phyloP scores from a whole-genome alignment of 495 filamentous ascomycete genomes.

The Hypoxylon perforatum region DNA sequence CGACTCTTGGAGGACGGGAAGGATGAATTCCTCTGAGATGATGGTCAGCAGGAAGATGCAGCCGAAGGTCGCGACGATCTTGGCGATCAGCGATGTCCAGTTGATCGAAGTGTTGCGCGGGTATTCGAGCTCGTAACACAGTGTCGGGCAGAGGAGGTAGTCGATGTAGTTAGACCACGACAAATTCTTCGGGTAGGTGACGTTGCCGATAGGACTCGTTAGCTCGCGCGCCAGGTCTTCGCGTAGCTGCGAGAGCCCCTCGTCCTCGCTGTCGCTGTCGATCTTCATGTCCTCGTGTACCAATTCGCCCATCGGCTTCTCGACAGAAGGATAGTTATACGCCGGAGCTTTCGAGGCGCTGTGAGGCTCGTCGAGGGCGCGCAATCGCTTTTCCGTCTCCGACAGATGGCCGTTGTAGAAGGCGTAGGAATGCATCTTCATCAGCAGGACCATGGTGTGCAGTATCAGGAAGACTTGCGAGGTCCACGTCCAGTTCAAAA shows the following conservation, averaged over 20 bases:
- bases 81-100: conserved; percentile 86
- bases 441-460: conserved; percentile 88
- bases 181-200: conserved; percentile 92
- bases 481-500: conserved; percentile 89
- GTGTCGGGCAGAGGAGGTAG: conserved; percentile 90
- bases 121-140: conserved; percentile 98
- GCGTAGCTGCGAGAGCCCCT: conserved; percentile 72
- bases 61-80: conserved; percentile 90
- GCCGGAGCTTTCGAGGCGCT: conserved; percentile 74
- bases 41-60: conserved; percentile 95
- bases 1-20: conserved; percentile 87
- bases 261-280: conserved; percentile 51
- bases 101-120: conserved; percentile 77
- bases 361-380: conserved; percentile 79
- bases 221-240: conserved; percentile 91
- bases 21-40: conserved; percentile 93
- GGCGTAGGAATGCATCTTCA: conserved; percentile 99
- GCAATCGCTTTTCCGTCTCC: conserved; percentile 81
- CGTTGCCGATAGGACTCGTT: conserved; percentile 85
- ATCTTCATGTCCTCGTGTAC: conserved; percentile 38
- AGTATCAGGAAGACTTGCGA: conserved; percentile 95
- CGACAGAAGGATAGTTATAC: conserved; percentile 79
- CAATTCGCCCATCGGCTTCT: conserved; percentile 59
- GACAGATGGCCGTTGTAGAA: conserved; percentile 98
- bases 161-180: conserved; percentile 84